These are phyloP conservation scores for Fomes fomentarius DNA, from an alignment of 1,284 basidiomycete species.

Conservation along the genomic window DNA sequence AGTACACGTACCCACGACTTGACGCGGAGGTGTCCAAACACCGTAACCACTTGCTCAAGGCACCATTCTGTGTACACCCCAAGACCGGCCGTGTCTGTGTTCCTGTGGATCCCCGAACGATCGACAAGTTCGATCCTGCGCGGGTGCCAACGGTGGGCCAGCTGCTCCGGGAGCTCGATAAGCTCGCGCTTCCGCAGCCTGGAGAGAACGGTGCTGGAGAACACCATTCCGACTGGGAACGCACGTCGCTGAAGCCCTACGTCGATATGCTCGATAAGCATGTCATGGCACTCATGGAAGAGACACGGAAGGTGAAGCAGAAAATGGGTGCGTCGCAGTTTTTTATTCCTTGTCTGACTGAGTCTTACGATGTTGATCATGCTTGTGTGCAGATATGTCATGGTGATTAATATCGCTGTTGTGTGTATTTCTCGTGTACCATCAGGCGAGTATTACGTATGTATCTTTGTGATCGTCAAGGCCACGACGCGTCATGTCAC, in stretches of 20 bases:
- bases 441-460: too few species aligned
- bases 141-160: constrained; percentile 86
- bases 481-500: too few species aligned
- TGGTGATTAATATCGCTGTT: constrained; percentile 7
- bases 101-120: constrained; percentile 78
- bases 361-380: not conserved
- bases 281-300: constrained; percentile 58
- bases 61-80: constrained; percentile 97
- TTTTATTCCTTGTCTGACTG: not conserved
- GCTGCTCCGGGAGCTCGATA: constrained; percentile 80
- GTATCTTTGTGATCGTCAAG: too few species aligned
- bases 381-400: constrained; percentile 9
- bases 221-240: constrained; percentile 59
- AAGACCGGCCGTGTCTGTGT: constrained; percentile 97
- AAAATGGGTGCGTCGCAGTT: constrained; percentile 41
- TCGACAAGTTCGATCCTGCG: constrained; percentile 89
- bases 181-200: constrained; percentile 35
- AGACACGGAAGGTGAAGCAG: constrained; percentile 56
- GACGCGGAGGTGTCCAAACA: constrained; percentile 98
- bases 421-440: not conserved
- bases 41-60: constrained; percentile 96
- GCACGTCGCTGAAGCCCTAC: constrained; percentile 84
- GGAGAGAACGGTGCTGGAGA: constrained; percentile 20
- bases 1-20: constrained; percentile 96
- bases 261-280: constrained; percentile 91